phyloP scores from a whole-genome alignment of 225 moss, liverwort and hornwort species.

The Pseudoscleropodium purum region DNA sequence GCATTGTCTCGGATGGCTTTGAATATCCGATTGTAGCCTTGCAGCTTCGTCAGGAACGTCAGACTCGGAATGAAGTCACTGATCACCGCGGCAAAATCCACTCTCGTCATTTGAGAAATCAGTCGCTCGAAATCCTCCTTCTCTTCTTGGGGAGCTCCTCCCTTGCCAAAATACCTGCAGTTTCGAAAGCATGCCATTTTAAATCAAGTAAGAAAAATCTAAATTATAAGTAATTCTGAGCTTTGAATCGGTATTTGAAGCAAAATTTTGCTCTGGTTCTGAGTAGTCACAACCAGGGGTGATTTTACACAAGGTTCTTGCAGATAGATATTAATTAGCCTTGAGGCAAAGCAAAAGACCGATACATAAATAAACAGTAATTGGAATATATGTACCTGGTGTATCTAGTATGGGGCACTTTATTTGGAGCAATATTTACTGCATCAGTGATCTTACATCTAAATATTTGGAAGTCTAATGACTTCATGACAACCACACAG shows the following conservation, averaged over 20 bases:
- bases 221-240: neutral
- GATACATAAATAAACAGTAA: too few relatives aligned
- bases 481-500: neutral
- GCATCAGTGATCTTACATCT: neutral
- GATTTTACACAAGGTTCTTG: neutral
- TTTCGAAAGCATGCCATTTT: too few relatives aligned
- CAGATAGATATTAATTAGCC: neutral
- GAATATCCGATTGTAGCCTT: constrained; percentile 9
- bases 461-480: neutral
- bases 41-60: constrained; percentile 17
- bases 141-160: constrained; percentile 13
- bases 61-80: constrained; percentile 28
- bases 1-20: constrained; percentile 2
- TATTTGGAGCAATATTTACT: neutral
- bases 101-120: neutral
- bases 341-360: neutral
- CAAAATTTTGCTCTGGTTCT: neutral
- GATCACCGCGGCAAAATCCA: neutral
- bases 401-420: neutral
- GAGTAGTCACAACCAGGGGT: neutral
- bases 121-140: constrained; percentile 17
- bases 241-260: too few relatives aligned
- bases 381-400: neutral
- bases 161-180: constrained; percentile 33
- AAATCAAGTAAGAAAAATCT: neutral